Evolutionary conservation across 2,329 filamentous ascomycete species (phyloP), one percentile per base, ranked within the genome.

Genomic region (Penicillium sp.): DNA sequence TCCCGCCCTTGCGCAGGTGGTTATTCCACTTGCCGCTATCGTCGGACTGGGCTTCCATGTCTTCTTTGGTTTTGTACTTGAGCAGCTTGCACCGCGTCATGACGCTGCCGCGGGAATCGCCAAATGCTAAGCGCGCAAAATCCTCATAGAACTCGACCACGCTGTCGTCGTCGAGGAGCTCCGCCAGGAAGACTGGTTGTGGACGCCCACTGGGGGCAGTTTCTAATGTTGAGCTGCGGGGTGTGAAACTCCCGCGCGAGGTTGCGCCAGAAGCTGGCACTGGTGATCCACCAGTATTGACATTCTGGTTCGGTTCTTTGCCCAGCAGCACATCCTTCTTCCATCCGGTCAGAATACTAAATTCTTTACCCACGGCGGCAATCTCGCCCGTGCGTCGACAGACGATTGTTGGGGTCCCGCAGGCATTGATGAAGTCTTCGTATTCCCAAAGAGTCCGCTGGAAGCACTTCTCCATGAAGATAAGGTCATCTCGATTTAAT

Each of bases 381-480:
- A 98, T 82, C 64, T 97, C 93, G 35, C 93, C 93, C 0, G 90
- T 95, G 33, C 93, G 81, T 33, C 93, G 82, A 59, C 88, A 94
- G 17, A 97, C 87, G 42, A 98, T 81, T 0, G 90, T 94, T 0
- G 93, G 93, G 3, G 89, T 94, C 26, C 88, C 88, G 45, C 85
- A 88, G 49, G 88, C 83, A 41, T 87, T 82, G 72, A 96, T 86
- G 52, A 94, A 93, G 50, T 94, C 88, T 60, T 97, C 88, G 57
- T 94, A 94, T 62, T 95, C 89, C 59, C 89, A 88, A 8, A 97
- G 74, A 0, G 88, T 94, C 25, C 93, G 81, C 66, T 98, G 93
- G 60, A 97, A 88, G 58, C 87, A 94, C 68, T 94, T 94, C 65
- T 98, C 93, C 86, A 95, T 95, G 64, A 97, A 96, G 15, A 98